Conservation (phyloP, 2,329 filamentous ascomycete genomes). For the Epichloe coenophiala region DNA sequence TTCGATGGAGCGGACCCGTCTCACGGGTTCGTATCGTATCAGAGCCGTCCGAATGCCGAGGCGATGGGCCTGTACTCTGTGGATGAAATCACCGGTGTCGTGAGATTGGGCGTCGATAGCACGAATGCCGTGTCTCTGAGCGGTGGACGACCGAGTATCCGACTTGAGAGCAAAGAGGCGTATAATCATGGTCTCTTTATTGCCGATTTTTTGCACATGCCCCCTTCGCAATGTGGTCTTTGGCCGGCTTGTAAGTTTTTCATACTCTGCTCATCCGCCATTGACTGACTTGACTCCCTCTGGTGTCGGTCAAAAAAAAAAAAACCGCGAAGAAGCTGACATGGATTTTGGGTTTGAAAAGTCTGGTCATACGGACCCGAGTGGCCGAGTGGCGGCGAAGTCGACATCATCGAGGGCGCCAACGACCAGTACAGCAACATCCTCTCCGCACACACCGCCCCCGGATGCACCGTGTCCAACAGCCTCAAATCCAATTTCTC, state of each 20-base stretch:
- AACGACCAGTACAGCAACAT: conserved; percentile 46
- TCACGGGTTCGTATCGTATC: conserved; percentile 52
- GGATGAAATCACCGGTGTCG: conserved; percentile 25
- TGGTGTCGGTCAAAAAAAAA: neutral
- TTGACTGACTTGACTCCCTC: neutral
- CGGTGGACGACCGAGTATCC: conserved; percentile 43
- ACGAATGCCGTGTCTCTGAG: conserved; percentile 22
- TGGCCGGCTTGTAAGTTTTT: conserved; percentile 51
- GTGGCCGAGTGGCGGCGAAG: conserved; percentile 52
- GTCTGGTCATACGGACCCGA: conserved; percentile 39
- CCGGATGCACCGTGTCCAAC: conserved; percentile 18
- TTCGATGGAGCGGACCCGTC: conserved; percentile 44
- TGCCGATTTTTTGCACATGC: conserved; percentile 62
- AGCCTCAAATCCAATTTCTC: conserved; percentile 11
- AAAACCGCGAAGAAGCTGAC: neutral
- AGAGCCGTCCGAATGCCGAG: conserved; percentile 26
- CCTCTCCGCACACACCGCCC: conserved; percentile 47
- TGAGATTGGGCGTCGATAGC: conserved; percentile 33
- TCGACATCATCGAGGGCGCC: conserved; percentile 60
- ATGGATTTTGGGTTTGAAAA: conserved; percentile 7
- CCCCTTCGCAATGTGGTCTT: conserved; percentile 52
- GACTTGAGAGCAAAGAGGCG: conserved; percentile 48
- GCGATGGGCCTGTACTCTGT: conserved; percentile 27
- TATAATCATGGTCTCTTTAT: conserved; percentile 58
- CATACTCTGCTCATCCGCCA: conserved; percentile 8